Conservation (phyloP, 106 monocot genomes). For the Cymbidium sinense region DNA sequence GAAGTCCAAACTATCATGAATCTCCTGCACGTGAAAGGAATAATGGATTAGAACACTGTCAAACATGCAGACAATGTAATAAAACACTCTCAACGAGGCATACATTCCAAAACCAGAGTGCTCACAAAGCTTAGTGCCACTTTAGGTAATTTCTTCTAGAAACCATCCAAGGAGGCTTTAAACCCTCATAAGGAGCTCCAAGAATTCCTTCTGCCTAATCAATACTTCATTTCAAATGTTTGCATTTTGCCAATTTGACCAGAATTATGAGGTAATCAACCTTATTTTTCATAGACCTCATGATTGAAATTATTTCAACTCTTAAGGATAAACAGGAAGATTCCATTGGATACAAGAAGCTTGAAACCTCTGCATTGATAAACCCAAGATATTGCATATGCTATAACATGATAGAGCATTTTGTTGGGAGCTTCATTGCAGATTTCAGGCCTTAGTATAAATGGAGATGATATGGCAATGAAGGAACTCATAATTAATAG, state of each 20-base stretch:
- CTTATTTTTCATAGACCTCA: neutral
- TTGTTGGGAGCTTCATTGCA: too few relatives aligned
- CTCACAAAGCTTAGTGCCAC: neutral
- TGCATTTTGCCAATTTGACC: neutral
- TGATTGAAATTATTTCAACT: neutral
- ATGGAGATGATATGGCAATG: too few relatives aligned
- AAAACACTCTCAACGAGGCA: neutral
- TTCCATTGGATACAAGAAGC: neutral
- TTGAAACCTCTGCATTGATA: neutral
- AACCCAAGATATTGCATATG: neutral
- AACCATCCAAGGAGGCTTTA: neutral
- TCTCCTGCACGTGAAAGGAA: constrained; percentile 45
- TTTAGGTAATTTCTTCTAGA: neutral
- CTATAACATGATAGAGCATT: too few relatives aligned
- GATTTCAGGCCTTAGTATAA: too few relatives aligned
- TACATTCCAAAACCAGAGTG: neutral
- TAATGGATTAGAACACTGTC: neutral
- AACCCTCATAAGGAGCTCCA: too few relatives aligned
- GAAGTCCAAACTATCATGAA: constrained; percentile 82
- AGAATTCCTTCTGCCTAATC: neutral
- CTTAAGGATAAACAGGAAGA: neutral
- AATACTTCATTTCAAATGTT: neutral
- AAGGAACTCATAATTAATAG: too few relatives aligned
- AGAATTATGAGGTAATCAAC: neutral
- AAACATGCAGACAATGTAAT: neutral